Evolutionary conservation across 2,329 filamentous ascomycete species (phyloP), one percentile per base, ranked within the genome.

Genomic region (Hypocreales sp.): DNA sequence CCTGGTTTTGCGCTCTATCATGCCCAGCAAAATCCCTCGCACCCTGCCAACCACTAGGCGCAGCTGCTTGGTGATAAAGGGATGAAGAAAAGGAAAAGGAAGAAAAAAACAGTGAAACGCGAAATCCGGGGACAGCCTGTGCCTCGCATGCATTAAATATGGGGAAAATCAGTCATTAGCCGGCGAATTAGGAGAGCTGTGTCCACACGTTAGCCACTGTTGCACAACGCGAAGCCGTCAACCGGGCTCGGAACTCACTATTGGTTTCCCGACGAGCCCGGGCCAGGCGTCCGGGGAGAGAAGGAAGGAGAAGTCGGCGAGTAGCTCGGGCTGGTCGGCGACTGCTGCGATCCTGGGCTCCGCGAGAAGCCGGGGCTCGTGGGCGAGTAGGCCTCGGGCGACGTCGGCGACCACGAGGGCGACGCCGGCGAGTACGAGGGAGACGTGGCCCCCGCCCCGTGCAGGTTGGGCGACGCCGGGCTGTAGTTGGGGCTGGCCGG

Each of bases 351-450:
- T 40, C 68, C 61, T 29, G 61, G 60, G 37, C 60, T 62, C 34
- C 60, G 59, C 39, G 63, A 58, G 64, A 69, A 73, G 33, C 58
- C 60, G 17, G 71, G 71, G 40, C 69, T 74, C 23, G 70, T 74
- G 5, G 71, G 70, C 26, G 69, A 74, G 53, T 75, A 75, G 3
- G 62, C 59, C 34, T 63, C 60, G 9, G 68, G 68, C 22, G 79
- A 84, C 6, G 78, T 80, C 3, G 81, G 79, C 31, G 79, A 84
- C 59, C 80, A 86, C 15, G 65, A 70, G n/a, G 78, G 79, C 26
- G 78, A 82, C 9, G 73, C 73, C 25, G 78, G 77, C 18, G 65
- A 71, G 51, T 77, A 79, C 4, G 61, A 64, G n/a, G 63, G 70
- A 35, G 72, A 66, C 18, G 67, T 61, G 8, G 62, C 39, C n/a